Evolutionary conservation across 108 stramenopile genomes (phyloP).

Genomic region (Epipyxis sp.): DNA sequence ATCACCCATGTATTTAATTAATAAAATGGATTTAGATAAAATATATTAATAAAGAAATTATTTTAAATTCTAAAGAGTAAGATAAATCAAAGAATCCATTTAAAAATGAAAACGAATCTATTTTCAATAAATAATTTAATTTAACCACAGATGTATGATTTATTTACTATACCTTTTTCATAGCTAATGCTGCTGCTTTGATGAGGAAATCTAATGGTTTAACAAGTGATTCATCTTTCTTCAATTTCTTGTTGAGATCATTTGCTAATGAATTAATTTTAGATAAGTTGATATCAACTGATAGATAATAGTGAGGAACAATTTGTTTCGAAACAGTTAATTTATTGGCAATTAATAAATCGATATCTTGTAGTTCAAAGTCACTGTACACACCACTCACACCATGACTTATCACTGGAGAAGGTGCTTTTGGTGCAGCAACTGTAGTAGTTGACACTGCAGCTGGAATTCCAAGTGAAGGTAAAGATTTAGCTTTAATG

Average conservation of each 20-base stretch:
- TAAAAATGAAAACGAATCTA: too few species aligned
- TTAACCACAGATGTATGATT: too few species aligned
- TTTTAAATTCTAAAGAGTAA: too few species aligned
- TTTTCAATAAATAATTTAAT: too few species aligned
- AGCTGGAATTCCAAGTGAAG: conserved; percentile 34
- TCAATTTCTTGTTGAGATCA: conserved; percentile 64
- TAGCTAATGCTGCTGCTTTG: conserved; percentile 79
- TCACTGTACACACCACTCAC: conserved; percentile 41
- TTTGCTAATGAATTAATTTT: conserved; percentile 71
- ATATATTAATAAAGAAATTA: too few species aligned
- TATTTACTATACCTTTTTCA: conserved; percentile 58
- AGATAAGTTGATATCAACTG: conserved; percentile 80
- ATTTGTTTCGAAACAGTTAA: conserved; percentile 75
- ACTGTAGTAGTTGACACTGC: conserved; percentile 36
- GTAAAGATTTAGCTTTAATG: conserved; percentile 62
- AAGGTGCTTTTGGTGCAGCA: conserved; percentile 38
- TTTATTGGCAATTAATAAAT: conserved; percentile 54
- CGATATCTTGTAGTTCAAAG: background rate
- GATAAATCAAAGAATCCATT: too few species aligned
- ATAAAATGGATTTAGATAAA: too few species aligned
- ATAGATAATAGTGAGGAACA: conserved; percentile 95
- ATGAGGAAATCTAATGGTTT: conserved; percentile 84
- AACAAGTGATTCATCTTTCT: conserved; percentile 64
- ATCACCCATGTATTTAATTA: too few species aligned
- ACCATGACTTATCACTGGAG: conserved; percentile 37